Base-by-base conservation (phyloP, 106 monocot species). In the Dactylorhiza incarnata region DNA sequence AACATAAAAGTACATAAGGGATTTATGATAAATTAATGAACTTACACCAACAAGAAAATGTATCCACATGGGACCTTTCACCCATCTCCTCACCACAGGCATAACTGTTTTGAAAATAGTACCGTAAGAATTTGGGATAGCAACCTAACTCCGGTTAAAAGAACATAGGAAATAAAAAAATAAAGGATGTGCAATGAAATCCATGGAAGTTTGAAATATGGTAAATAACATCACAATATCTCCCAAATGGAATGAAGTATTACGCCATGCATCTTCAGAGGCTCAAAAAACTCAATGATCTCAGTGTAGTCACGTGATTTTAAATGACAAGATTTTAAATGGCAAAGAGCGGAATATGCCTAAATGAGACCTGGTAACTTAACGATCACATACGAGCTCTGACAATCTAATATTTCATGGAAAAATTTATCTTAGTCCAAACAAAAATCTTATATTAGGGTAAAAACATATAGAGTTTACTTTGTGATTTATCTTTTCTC, bases 31-130 rank as follows among this genome's bases (percentile, higher is more conserved):
- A 9, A 70, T 8, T 52, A 46, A 72, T n/a, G 51, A 70, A 81
- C 92, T 89, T 77, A 95, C 95, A 45, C 95, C 92, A 82, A 92
- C 67, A 81, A 95, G 79, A 63, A 89, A 92, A 74, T 92, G 95
- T 25, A 90, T 22, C 89, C 89, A 92, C 95, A 95, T 92, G 1
- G 95, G 95, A 43, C 95, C 89, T 68, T 86, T 90, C 20, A 90
- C 82, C 65, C 72, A 90, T 53, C 86, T 85, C 26, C 79, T 80
- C 15, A 95, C 89, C 56, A 95, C 23, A 50, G 95, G 95, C 92
- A 95, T 95, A 66, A 83, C 95, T 95, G 89, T 76, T 80, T 71
- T 20, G 65, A 80, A 16, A 82, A 69, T 11, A n/a, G 45, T 15
- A 29, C 2, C 12, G 68, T 25, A 68, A 16, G 23, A 15, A 54